Percentiles rank a stretch among this genome's conserved stretches.
Conservation (phyloP, 139 green algal genomes). For the Chlamydomonas applanata region DNA sequence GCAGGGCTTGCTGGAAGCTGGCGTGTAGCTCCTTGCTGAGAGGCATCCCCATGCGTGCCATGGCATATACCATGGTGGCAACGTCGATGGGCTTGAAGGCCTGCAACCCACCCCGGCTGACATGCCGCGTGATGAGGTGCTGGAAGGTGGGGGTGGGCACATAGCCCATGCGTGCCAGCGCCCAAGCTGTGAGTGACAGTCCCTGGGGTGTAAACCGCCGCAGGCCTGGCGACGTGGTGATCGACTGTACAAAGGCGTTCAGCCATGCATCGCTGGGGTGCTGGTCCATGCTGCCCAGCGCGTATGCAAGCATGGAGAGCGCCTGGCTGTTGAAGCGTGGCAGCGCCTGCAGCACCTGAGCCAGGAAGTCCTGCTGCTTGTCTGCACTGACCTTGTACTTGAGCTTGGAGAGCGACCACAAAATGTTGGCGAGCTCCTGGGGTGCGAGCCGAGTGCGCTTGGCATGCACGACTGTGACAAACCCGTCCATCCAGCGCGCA, state of each 20-base stretch:
- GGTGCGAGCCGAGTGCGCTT: not conserved
- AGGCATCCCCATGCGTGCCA: conserved; percentile 15
- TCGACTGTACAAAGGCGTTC: not conserved
- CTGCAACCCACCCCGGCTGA: not conserved
- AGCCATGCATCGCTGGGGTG: conserved; percentile 20
- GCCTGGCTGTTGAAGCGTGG: not conserved
- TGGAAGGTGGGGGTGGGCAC: not conserved
- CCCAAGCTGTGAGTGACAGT: conserved; percentile 17
- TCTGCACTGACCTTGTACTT: conserved; percentile 27
- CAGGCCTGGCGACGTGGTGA: not conserved
- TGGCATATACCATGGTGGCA: conserved; percentile 6
- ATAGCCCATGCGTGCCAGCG: conserved; percentile 19
- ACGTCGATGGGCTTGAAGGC: conserved; percentile 14
- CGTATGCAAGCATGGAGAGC: conserved; percentile 18
- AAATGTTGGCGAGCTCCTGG: conserved; percentile 15
- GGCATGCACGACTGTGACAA: not conserved
- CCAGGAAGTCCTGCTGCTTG: conserved; percentile 14
- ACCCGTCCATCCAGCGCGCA: conserved; percentile 20
- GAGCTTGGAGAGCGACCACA: conserved; percentile 22
- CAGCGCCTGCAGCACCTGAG: not conserved
- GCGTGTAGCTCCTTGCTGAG: not conserved
- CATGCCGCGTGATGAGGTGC: not conserved
- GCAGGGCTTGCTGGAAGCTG: not conserved
- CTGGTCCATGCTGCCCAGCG: conserved; percentile 16
- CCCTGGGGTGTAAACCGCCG: conserved; percentile 7